Conservation (phyloP, 768 basidiomycete species). For the Cubamyces sp. region DNA sequence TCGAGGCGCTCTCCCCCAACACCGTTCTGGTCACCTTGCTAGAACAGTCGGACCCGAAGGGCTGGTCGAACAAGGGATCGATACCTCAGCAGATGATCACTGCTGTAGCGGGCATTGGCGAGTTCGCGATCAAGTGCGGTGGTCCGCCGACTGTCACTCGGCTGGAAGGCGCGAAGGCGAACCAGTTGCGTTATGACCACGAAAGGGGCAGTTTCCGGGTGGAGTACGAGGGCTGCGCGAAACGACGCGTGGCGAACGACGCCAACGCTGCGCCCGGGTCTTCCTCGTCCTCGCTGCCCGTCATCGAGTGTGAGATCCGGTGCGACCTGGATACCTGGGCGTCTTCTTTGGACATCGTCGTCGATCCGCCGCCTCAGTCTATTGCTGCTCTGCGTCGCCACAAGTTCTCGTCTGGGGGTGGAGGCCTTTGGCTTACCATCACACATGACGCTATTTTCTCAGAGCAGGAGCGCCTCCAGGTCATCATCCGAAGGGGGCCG, state of each 20-base stretch:
- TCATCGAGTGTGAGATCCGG: constrained; percentile 87
- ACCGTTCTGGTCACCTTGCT: constrained; percentile 92
- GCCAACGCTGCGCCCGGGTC: constrained; percentile 20
- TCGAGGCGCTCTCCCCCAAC: constrained; percentile 92
- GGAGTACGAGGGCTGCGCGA: constrained; percentile 76
- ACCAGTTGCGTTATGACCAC: constrained; percentile 82
- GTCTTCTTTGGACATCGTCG: constrained; percentile 79
- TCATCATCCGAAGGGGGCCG: constrained; percentile 76
- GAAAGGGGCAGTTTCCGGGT: constrained; percentile 81
- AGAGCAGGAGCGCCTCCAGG: constrained; percentile 74
- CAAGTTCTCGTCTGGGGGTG: constrained; percentile 82
- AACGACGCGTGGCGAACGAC: constrained; percentile 40
- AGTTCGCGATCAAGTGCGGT: constrained; percentile 94
- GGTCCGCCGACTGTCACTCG: constrained; percentile 93
- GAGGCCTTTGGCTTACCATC: constrained; percentile 93
- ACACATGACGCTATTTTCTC: constrained; percentile 82
- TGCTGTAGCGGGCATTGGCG: constrained; percentile 88
- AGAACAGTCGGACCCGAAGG: constrained; percentile 96
- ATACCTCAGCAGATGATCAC: constrained; percentile 95
- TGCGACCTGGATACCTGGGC: constrained; percentile 94
- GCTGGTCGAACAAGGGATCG: constrained; percentile 93
- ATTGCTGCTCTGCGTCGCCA: constrained; percentile 87
- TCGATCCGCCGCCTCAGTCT: constrained; percentile 89
- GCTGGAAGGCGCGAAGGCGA: constrained; percentile 74
- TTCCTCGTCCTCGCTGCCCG: constrained; percentile 41